A percentile compares a stretch with the other conserved stretches of the same genome.
These are phyloP conservation scores for Cairneyella variabilis DNA, from an alignment of 495 filamentous ascomycete genomes.

Conservation along the genomic window DNA sequence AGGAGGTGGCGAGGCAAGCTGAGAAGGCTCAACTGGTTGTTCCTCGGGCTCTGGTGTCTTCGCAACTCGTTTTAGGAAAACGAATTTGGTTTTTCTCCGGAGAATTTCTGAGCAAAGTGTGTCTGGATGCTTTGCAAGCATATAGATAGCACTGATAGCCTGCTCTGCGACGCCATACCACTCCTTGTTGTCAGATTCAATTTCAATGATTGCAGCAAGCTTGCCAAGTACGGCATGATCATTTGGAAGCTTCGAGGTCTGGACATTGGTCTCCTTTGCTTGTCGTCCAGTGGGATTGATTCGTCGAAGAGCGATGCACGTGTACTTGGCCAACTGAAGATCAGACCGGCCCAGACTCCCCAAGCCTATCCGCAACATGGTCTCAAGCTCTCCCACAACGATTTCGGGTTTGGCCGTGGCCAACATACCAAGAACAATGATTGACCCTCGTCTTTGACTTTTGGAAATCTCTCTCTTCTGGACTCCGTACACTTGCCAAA, in stretches of 20 bases:
- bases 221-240: constrained; percentile 82
- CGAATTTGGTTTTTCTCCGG: constrained; percentile 75
- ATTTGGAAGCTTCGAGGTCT: constrained; percentile 77
- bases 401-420: constrained; percentile 90
- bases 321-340: constrained; percentile 87
- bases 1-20: constrained; percentile 24
- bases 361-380: constrained; percentile 85
- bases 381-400: constrained; percentile 88
- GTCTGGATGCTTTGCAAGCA: constrained; percentile 92
- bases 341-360: constrained; percentile 76
- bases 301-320: constrained; percentile 84
- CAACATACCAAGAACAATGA: constrained; percentile 97
- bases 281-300: constrained; percentile 81
- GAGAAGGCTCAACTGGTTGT: constrained; percentile 19
- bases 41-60: constrained; percentile 30
- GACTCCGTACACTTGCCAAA: constrained; percentile 97
- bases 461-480: constrained; percentile 90
- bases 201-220: constrained; percentile 79
- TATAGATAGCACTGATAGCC: constrained; percentile 91
- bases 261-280: constrained; percentile 62
- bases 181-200: constrained; percentile 84
- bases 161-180: constrained; percentile 99
- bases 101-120: constrained; percentile 90
- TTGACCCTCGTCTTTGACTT: constrained; percentile 86
- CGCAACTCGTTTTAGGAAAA: constrained; percentile 50